These are phyloP conservation scores for Drechslerella dactyloides DNA, from an alignment of 2,329 filamentous ascomycete genomes.

Conservation along the genomic window DNA sequence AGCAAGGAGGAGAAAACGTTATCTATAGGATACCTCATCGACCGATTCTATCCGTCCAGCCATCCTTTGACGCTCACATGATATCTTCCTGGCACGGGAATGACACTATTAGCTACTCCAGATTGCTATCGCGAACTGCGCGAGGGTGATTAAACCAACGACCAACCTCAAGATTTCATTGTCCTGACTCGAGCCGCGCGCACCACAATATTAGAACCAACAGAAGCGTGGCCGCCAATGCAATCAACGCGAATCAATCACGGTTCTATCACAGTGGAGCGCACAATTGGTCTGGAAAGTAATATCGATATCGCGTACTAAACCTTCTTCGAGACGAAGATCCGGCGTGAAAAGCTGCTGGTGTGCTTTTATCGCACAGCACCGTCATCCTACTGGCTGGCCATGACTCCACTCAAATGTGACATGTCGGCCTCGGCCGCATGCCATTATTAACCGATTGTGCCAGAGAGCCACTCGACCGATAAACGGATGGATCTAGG, in stretches of 20 bases:
- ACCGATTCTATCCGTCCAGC: too few relatives aligned
- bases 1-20: conserved; percentile 26
- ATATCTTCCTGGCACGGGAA: conserved; percentile 22
- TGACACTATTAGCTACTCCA: conserved; percentile 32
- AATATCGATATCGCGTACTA: background rate
- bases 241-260: conserved; percentile 19
- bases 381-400: too few relatives aligned
- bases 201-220: too few relatives aligned
- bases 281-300: background rate
- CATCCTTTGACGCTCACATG: conserved; percentile 32
- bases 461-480: too few relatives aligned
- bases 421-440: too few relatives aligned
- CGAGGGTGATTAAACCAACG: background rate
- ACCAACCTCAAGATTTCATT: background rate
- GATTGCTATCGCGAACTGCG: too few relatives aligned
- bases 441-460: too few relatives aligned
- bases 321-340: background rate
- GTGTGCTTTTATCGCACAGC: background rate
- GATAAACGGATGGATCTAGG: too few relatives aligned
- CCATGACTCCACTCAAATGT: too few relatives aligned
- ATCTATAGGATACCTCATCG: background rate
- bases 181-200: conserved; percentile 41
- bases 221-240: conserved; percentile 5
- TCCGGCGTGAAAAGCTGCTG: conserved; percentile 10
- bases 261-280: conserved; percentile 21